phyloP scores from a whole-genome alignment of 208 protist species.

The Leishmania lainsoni region DNA sequence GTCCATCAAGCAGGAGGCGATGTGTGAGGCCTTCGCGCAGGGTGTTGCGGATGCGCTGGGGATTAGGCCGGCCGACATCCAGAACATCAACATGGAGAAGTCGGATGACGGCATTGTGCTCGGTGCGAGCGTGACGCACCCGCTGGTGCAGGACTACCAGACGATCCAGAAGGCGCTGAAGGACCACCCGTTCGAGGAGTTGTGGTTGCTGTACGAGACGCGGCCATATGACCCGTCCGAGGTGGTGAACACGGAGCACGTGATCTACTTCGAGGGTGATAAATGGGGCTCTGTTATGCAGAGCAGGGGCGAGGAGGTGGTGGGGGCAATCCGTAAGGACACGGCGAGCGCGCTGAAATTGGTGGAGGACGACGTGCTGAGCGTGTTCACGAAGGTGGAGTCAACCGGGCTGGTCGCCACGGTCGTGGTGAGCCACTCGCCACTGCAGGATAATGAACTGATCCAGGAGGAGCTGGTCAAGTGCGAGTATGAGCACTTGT shows the following conservation, averaged over 20 bases:
- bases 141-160: constrained; percentile 25
- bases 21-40: constrained; percentile 40
- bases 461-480: constrained; percentile 48
- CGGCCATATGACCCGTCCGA: constrained; percentile 26
- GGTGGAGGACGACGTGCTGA: constrained; percentile 28
- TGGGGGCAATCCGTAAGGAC: constrained; percentile 43
- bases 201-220: constrained; percentile 58
- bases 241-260: constrained; percentile 33
- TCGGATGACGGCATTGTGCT: not conserved
- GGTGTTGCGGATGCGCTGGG: constrained; percentile 18
- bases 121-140: constrained; percentile 32
- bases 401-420: constrained; percentile 18
- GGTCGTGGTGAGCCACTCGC: constrained; percentile 37
- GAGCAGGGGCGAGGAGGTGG: constrained; percentile 21
- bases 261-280: constrained; percentile 57
- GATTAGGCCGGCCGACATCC: constrained; percentile 14
- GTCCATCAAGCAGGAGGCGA: constrained; percentile 21
- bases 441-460: constrained; percentile 41
- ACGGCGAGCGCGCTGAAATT: constrained; percentile 40
- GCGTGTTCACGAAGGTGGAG: constrained; percentile 24
- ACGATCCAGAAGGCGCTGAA: constrained; percentile 42
- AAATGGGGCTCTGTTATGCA: constrained; percentile 53
- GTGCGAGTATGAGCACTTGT: constrained; percentile 46
- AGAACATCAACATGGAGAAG: constrained; percentile 8
- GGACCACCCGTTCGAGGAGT: constrained; percentile 34